Evolutionary conservation across 805 yeast species (phyloP).

Genomic region (Ogataea methylovora): DNA sequence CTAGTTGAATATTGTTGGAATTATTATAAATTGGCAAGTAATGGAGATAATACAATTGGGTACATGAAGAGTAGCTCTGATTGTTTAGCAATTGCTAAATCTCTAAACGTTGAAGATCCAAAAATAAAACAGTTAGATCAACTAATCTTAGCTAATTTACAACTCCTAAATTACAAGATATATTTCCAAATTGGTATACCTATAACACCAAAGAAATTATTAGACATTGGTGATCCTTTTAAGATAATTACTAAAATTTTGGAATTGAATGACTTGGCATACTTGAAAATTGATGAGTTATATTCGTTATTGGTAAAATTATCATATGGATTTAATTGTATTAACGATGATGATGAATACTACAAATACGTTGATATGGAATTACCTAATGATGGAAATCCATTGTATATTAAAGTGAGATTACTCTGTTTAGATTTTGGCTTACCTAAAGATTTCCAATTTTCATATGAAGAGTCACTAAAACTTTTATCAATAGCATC

Average conservation of each 20-base stretch:
- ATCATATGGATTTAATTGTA: conserved; percentile 28
- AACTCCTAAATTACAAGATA: conserved; percentile 20
- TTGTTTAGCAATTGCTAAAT: conserved; percentile 12
- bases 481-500: conserved; percentile 27
- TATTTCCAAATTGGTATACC: conserved; percentile 23
- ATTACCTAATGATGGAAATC: conserved; percentile 7
- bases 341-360: conserved; percentile 2
- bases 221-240: conserved; percentile 17
- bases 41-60: conserved; percentile 21
- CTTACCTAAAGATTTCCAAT: conserved; percentile 51
- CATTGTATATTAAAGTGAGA: conserved; percentile 20
- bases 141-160: conserved; percentile 15
- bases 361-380: conserved; percentile 3
- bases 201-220: conserved; percentile 18
- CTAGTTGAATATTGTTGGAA: conserved; percentile 17
- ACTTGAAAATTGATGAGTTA: conserved; percentile 35
- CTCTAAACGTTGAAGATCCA: background rate
- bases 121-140: conserved; percentile 4
- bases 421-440: conserved; percentile 60
- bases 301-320: conserved; percentile 33
- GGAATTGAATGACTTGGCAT: conserved; percentile 48
- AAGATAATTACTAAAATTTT: conserved; percentile 25
- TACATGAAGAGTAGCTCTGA: conserved; percentile 15
- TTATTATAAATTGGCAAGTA: conserved; percentile 20
- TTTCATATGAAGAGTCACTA: conserved; percentile 41